Percentiles rank a stretch among this genome's conserved stretches.
phyloP scores from a whole-genome alignment of 345 rosid species.

The Abelmoschus esculentus region DNA sequence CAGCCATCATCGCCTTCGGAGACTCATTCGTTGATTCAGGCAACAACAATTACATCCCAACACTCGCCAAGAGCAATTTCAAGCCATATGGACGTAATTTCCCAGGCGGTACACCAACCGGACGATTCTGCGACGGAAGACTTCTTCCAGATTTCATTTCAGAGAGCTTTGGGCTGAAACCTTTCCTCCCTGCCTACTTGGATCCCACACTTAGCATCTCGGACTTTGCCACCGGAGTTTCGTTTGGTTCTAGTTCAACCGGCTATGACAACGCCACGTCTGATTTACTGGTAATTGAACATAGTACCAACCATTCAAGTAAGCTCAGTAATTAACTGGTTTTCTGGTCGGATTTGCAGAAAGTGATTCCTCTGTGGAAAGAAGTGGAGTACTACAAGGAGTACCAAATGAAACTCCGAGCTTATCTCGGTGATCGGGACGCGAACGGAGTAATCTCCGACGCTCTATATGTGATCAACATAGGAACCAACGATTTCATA shows the following conservation, averaged over 20 bases:
- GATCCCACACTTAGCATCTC: slow-evolving; percentile 42
- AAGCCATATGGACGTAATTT: slow-evolving; percentile 59
- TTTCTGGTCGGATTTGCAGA: slow-evolving; percentile 17
- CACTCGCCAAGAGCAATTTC: slow-evolving; percentile 47
- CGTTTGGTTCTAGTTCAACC: slow-evolving; percentile 52
- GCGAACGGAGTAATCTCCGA: slow-evolving; percentile 29
- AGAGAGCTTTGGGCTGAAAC: slow-evolving; percentile 46
- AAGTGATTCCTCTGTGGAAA: slow-evolving; percentile 57
- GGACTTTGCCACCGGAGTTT: slow-evolving; percentile 55
- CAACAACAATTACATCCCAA: slow-evolving; percentile 49
- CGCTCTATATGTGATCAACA: slow-evolving; percentile 43
- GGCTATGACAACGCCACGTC: slow-evolving; percentile 58
- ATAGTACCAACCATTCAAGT: neutral
- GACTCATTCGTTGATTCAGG: slow-evolving; percentile 63
- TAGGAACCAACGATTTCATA: slow-evolving; percentile 60
- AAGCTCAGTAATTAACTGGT: too few relatives aligned
- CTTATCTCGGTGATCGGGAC: slow-evolving; percentile 29
- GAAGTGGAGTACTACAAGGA: slow-evolving; percentile 48
- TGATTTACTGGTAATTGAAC: slow-evolving; percentile 33
- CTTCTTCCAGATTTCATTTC: slow-evolving; percentile 47
- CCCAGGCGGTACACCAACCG: slow-evolving; percentile 40
- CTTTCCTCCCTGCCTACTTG: slow-evolving; percentile 47
- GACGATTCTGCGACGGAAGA: slow-evolving; percentile 56
- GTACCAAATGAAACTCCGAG: slow-evolving; percentile 35
- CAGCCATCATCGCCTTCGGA: slow-evolving; percentile 56